These are phyloP conservation scores for Cladophialophora carrionii DNA, from an alignment of 2,329 filamentous ascomycete genomes.

Conservation along the genomic window DNA sequence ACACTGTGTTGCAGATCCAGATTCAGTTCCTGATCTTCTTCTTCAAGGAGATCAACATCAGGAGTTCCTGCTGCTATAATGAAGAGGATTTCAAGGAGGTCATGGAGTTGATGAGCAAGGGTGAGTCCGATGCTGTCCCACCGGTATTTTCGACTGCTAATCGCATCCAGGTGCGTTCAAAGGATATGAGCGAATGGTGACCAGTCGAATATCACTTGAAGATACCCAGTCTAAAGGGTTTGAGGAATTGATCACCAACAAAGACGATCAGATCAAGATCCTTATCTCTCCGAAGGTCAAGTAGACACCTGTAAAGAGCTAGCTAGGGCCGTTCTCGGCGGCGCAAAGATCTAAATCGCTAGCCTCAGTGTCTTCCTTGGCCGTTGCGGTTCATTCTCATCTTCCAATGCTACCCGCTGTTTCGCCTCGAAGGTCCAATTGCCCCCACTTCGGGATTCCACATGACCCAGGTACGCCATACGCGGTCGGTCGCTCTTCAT, in stretches of 20 bases:
- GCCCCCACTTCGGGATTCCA: too few relatives aligned
- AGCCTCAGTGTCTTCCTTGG: not conserved
- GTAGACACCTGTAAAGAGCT: not conserved
- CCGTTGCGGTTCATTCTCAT: too few relatives aligned
- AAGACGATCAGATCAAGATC: constrained; percentile 66
- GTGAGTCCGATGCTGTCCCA: constrained; percentile 23
- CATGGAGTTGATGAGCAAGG: constrained; percentile 42
- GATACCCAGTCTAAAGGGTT: constrained; percentile 62
- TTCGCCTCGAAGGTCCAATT: too few relatives aligned
- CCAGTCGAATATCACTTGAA: constrained; percentile 58
- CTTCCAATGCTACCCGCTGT: too few relatives aligned
- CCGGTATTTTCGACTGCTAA: not conserved
- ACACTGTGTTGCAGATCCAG: constrained; percentile 9
- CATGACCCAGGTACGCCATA: too few relatives aligned
- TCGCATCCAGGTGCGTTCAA: constrained; percentile 39
- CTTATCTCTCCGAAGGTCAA: constrained; percentile 49
- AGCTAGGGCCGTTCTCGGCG: not conserved
- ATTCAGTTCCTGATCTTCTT: constrained; percentile 24
- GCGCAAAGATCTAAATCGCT: not conserved
- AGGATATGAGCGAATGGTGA: constrained; percentile 58
- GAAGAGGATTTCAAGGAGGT: constrained; percentile 43
- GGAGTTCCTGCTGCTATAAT: constrained; percentile 42
- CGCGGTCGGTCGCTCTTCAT: too few relatives aligned
- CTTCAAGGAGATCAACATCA: constrained; percentile 33
- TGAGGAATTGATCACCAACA: constrained; percentile 60